Base-by-base conservation (phyloP, 1,284 basidiomycete genomes). In the Microbotryomycetes sp. region DNA sequence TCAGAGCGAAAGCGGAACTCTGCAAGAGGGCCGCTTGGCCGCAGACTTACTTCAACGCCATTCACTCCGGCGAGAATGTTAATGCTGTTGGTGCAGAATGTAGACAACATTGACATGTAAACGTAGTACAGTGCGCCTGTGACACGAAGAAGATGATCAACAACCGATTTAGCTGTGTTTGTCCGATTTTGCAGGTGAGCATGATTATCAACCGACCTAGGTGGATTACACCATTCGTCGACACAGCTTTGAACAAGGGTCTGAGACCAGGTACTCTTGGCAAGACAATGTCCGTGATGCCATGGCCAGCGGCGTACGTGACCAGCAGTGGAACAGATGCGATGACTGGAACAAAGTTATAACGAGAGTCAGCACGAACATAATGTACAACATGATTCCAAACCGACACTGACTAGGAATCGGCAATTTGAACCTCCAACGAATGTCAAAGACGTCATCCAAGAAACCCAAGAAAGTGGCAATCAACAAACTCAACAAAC, bases 11-110 rank as follows among this genome's bases (percentile, higher is more conserved):
- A 42, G 59, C 48, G 26, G 29, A 12, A 25, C 2, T 7, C 26
- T n/a, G 22, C 30, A 45, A 45, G 45, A n/a, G n/a, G n/a, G n/a
- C n/a, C n/a, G n/a, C n/a, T n/a, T n/a, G n/a, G n/a, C n/a, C 12
- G n/a, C 5, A 22, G 14, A 46, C 68, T 28, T 15, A 70, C 77
- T 79, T 99, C 96, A 1, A 96, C 87, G 14, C 94, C 96, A 74
- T 98, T 98, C 71, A 97, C 89, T 5, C 96, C 96, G 3, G 94
- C 96, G 7, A 99, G 84, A 70, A 99, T 98, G 76, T 99, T 99
- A 82, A 98, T 97, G 75, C 88, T 89, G 78, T 99, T 98, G 15
- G 93, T 97, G 62, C 91, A 86, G 76, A 98, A 99, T 0, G 92
- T 98, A 16, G 93, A 97, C 9, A 99, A 81, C 36, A 97, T 79